Evolutionary conservation across 176 grass and related monocot genomes (phyloP), one percentile per base, ranked within the genome.

Genomic region (Saccharum spontaneum): DNA sequence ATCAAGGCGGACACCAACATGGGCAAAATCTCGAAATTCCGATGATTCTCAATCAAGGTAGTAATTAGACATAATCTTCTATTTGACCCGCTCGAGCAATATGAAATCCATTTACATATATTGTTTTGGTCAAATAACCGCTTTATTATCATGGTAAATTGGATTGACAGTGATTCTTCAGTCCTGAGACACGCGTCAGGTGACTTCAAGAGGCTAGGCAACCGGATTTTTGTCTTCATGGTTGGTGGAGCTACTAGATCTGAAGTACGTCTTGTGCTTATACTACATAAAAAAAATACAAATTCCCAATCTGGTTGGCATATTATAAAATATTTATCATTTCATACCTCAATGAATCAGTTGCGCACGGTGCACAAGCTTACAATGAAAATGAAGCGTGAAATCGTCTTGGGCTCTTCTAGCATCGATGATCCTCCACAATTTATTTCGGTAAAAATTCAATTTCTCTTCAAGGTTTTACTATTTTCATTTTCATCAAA

Each of bases 131-230:
- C 59, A 61, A 23, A 9, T 73, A 37, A 22, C 20, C 67, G 22
- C 22, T 67, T 75, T 70, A 79, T 87, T 78, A 71, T 33, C 14
- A 83, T 22, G 18, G 72, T 82, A 46, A 85, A 84, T 80, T 86
- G 33, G 63, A 78, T 86, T 67, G 37, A 23, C 70, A 98, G 97
- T 84, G 97, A 98, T 85, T 98, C 93, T 39, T 94, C 90, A 10
- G 79, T 92, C 77, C 52, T 98, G 45, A 90, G 86, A 71, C 88
- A 95, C 24, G 82, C 81, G 10, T 90, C 91, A 23, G 69, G 83
- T 71, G 97, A 98, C 69, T 98, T 98, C 86, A 98, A 92, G 82
- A 98, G 94, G 70, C 92, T 95, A 92, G 97, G 97, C 26, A 90
- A 98, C 79, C 90, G 91, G 18, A 95, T 94, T 73, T 95, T 98